These are phyloP conservation scores for Calonectria pseudoreteaudii DNA, from an alignment of 2,329 filamentous ascomycete species.

Conservation along the genomic window DNA sequence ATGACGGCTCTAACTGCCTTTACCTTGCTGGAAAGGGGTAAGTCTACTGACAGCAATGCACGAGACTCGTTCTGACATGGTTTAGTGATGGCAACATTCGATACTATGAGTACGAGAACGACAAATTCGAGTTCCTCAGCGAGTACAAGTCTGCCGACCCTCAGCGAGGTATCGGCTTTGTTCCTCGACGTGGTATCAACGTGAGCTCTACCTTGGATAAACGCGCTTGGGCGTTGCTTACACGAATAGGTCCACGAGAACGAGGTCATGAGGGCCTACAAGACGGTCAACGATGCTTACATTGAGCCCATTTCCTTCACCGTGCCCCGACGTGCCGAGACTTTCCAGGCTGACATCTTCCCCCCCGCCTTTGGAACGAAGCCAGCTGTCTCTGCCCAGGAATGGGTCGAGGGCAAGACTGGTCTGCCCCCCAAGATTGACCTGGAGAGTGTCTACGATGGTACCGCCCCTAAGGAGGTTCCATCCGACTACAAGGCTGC, in stretches of 20 bases:
- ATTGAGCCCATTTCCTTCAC: conserved; percentile 99
- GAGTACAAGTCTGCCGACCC: conserved; percentile 98
- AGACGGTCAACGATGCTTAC: conserved; percentile 94
- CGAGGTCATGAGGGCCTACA: conserved; percentile 94
- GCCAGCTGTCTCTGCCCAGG: conserved; percentile 80
- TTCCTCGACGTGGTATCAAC: conserved; percentile 95
- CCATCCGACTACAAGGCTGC: conserved; percentile 74
- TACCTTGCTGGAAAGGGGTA: conserved; percentile 98
- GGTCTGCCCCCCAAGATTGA: conserved; percentile 91
- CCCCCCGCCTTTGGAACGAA: conserved; percentile 85
- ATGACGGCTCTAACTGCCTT: conserved; percentile 93
- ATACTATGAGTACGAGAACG: conserved; percentile 98
- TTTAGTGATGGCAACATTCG: conserved; percentile 95
- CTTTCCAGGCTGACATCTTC: conserved; percentile 97
- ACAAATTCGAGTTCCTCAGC: conserved; percentile 97
- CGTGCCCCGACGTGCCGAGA: conserved; percentile 91
- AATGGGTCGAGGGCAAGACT: conserved; percentile 90
- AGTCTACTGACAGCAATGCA: conserved; percentile 49
- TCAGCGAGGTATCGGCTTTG: conserved; percentile 92
- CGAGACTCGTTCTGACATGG: conserved; percentile 25
- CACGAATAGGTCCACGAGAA: conserved; percentile 83
- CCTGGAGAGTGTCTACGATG: conserved; percentile 91
- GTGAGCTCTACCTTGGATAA: conserved; percentile 57
- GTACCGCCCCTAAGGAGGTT: conserved; percentile 82
- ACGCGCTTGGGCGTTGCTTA: conserved; percentile 35